Evolutionary conservation across 1,284 basidiomycete species (phyloP), one percentile per base, ranked within the genome.

Genomic region (Earliella scabrosa): DNA sequence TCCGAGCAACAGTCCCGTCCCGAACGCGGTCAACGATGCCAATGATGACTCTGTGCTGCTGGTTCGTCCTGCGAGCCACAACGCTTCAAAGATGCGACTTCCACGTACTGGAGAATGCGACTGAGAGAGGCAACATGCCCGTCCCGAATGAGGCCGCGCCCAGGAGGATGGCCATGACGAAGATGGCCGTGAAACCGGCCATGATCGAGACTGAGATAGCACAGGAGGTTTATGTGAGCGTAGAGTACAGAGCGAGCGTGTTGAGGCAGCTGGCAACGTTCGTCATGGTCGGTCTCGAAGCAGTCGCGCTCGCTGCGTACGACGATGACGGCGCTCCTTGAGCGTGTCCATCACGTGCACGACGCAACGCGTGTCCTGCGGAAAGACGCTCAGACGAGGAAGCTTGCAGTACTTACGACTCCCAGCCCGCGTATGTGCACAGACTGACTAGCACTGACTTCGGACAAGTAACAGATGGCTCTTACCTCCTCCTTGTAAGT

Each of bases 1-100:
- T 14, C 95, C 95, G 23, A 97, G 81, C 23, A 97, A 80, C 18
- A 97, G 74, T n/a, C 95, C 95, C 27, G 89, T 90, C 21, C 92
- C 89, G 23, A 93, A 71, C 34, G 83, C 82, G 9, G 87, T 86
- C 32, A 94, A 74, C 27, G 80, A 76, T 38, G 86, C 82, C 52
- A 92, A 71, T 52, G 82, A 71, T 57, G 69, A 72, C 75, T 80
- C 81, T 92, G 71, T 67, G 8, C 3, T 14, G 11, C 6, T 2
- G 16, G 13, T 9, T 41, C 23, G 49, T 39, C 16, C 20, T 11
- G 2, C 32, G 43, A 14, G 7, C 45, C 5, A 43, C 9, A 43
- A 16, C 10, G 2, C 9, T 20, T 36, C 11, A 36, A 41, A 1
- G n/a, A 40, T 14, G 8, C 13, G 5, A 16, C 23, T 13, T n/a